Base-by-base conservation (phyloP, 495 filamentous ascomycete species). In the Arthonia radiata region DNA sequence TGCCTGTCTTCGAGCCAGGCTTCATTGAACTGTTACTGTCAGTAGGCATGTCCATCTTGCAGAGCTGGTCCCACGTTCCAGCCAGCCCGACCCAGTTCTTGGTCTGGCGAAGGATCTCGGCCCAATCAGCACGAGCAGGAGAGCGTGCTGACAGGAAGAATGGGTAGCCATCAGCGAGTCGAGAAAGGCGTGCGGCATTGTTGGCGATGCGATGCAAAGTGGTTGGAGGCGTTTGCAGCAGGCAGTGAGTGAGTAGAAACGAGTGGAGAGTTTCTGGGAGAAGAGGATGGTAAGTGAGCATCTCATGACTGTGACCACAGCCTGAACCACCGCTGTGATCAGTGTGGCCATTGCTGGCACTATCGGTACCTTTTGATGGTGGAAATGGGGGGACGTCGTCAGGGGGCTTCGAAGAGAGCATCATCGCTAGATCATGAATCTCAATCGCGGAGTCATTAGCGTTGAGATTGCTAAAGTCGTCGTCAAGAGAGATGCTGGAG, bases 251-350 rank as follows among this genome's bases (percentile, higher is more conserved):
- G 23, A 82, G 54, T 13, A 82, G 50, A 9, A 80, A 47, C 13
- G 67, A 64, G 43, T 82, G 75, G 1, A 82, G 56, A 3, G 68
- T 68, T 30, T 82, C 75, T 4, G 66, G 67, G 12, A 81, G 53
- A 2, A 82, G 56, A 1, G 75, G 75, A 36, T 82, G 75, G 41
- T 75, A 82, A 10, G 74, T 81, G 3, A 80, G 53, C 18, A 61
- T 58, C 48, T 81, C 75, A 17, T 64, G 51, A 28, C 44, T 40
- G 37, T 59, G 8, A 38, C n/a, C n/a, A n/a, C n/a, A n/a, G n/a
- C n/a, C n/a, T n/a, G n/a, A n/a, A n/a, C n/a, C n/a, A n/a, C n/a
- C n/a, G n/a, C n/a, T n/a, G n/a, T n/a, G n/a, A n/a, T n/a, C n/a
- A n/a, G n/a, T n/a, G n/a, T n/a, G n/a, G n/a, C n/a, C n/a, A n/a